Conservation (phyloP, 2,329 filamentous ascomycete genomes). For the Paecilomyces formosus region DNA sequence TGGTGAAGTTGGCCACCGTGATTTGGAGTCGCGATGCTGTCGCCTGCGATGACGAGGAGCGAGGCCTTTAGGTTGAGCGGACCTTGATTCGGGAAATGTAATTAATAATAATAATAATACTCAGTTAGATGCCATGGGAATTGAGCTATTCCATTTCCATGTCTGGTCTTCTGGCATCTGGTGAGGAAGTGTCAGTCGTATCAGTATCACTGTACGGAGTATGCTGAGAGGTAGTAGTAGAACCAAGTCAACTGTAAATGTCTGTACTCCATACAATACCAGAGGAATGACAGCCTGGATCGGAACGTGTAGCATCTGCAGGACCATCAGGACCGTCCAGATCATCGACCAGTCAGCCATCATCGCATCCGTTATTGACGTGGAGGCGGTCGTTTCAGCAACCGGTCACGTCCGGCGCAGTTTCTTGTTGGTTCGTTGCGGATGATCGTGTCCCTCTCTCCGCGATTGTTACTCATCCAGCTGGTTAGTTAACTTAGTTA, state of each 20-base stretch:
- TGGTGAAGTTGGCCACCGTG: slow-evolving; percentile 5
- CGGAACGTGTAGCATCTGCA: not conserved
- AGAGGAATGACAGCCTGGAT: not conserved
- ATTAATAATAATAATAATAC: too few relatives aligned
- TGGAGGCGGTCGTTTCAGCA: not conserved
- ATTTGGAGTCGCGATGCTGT: not conserved
- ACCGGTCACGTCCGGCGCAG: not conserved
- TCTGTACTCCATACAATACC: too few relatives aligned
- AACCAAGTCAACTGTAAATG: too few relatives aligned
- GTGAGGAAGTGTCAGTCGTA: not conserved
- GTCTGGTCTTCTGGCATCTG: not conserved
- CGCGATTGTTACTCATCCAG: too few relatives aligned
- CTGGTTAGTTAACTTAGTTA: too few relatives aligned
- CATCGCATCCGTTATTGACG: not conserved
- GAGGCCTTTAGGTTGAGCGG: not conserved
- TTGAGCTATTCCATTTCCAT: not conserved
- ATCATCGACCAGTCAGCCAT: not conserved
- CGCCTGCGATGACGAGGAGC: not conserved
- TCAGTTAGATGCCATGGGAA: not conserved
- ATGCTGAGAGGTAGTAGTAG: too few relatives aligned
- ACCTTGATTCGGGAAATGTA: not conserved
- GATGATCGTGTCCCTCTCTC: not conserved
- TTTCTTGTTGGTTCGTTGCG: not conserved
- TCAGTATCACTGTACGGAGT: too few relatives aligned
- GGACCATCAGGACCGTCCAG: not conserved